A percentile compares a stretch with the other conserved stretches of the same genome.
Evolutionary conservation across 1,284 basidiomycete species (phyloP).

Genomic region (Puccinia novopanici): DNA sequence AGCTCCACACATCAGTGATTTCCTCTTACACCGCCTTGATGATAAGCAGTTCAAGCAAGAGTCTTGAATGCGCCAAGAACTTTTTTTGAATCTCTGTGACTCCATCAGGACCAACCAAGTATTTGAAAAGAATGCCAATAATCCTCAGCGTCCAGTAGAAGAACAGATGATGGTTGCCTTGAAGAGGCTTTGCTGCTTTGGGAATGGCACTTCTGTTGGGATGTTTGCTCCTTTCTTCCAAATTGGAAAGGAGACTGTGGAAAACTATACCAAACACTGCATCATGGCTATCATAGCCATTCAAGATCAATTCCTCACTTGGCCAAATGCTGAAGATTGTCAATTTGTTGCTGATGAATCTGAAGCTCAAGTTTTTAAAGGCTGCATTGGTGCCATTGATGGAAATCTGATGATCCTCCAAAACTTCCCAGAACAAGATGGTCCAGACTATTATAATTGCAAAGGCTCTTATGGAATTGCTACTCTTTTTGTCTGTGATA

Average conservation of each 20-base stretch:
- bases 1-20: too few relatives aligned
- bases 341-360: neutral
- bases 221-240: neutral
- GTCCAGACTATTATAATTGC: neutral
- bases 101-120: neutral
- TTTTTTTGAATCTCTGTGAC: neutral
- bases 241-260: conserved; percentile 9
- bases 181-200: conserved; percentile 7
- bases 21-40: neutral
- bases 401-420: neutral
- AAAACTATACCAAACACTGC: neutral
- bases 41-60: neutral
- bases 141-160: neutral
- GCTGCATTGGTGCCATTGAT: neutral
- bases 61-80: neutral
- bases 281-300: neutral
- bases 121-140: neutral
- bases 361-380: neutral
- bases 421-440: neutral
- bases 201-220: neutral
- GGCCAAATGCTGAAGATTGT: neutral
- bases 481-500: neutral
- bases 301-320: neutral
- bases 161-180: conserved; percentile 14
- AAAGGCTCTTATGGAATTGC: neutral